A percentile compares a stretch with the other conserved stretches of the same genome.
phyloP scores from a whole-genome alignment of 345 rosid species.

The Citrus australasica region DNA sequence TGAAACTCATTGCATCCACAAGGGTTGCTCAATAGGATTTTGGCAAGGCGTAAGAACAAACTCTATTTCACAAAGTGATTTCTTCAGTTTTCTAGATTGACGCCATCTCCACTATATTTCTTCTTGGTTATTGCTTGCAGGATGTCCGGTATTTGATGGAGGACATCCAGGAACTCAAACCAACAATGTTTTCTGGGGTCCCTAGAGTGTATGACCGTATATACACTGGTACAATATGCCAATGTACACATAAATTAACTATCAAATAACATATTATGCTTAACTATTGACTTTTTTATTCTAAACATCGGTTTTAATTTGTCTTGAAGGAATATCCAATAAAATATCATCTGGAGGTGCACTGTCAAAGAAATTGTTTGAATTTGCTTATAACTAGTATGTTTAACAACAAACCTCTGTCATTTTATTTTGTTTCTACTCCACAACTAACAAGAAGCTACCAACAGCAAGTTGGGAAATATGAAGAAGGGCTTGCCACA shows the following conservation, averaged over 20 bases:
- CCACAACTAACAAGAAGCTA: slow-evolving; percentile 17
- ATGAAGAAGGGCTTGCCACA: slow-evolving; percentile 72
- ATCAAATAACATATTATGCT: not conserved
- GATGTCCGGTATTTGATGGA: slow-evolving; percentile 74
- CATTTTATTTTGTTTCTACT: not conserved
- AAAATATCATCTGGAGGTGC: slow-evolving; percentile 69
- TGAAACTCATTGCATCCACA: slow-evolving; percentile 70
- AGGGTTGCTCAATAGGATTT: slow-evolving; percentile 81
- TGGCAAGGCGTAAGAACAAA: slow-evolving; percentile 74
- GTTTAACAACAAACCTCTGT: slow-evolving; percentile 19
- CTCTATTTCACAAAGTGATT: not conserved
- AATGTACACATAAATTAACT: not conserved
- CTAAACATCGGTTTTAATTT: slow-evolving; percentile 6
- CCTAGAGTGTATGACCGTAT: slow-evolving; percentile 88
- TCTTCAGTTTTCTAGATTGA: not conserved
- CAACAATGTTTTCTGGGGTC: slow-evolving; percentile 77
- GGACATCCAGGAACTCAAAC: slow-evolving; percentile 83
- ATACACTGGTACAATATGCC: slow-evolving; percentile 49
- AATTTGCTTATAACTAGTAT: slow-evolving; percentile 80
- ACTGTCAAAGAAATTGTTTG: slow-evolving; percentile 60
- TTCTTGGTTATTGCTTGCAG: slow-evolving; percentile 24
- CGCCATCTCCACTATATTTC: not conserved
- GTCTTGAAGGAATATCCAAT: slow-evolving; percentile 55
- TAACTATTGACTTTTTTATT: not conserved
- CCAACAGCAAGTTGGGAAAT: slow-evolving; percentile 68